Base-by-base conservation (phyloP, 75 land plant species). In the Selaginella moellendorffii region DNA sequence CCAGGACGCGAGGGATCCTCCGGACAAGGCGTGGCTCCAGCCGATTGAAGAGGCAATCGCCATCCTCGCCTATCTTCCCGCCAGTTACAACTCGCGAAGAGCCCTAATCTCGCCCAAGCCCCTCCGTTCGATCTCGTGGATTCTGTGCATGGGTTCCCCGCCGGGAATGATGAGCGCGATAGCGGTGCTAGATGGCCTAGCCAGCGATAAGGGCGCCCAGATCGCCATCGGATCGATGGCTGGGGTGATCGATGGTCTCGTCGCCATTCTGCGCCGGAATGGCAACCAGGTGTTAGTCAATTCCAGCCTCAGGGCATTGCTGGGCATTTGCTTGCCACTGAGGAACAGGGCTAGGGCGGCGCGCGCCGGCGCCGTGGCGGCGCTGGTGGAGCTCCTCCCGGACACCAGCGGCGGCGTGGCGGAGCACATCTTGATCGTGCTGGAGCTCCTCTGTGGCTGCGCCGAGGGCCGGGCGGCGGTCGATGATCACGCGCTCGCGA, bases 381-480 rank as follows among this genome's bases (percentile, higher is more conserved):
- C 59, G n/a, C 19, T 56, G 59, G 59, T 56, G 8, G 59, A 56
- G 24, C 21, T 56, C 8, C 23, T 56, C 9, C 21, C 23, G 25
- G 24, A 78, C 24, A 63, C 78, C 2, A 53, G 26, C 56, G 59
- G 59, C 23, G 59, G 59, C 2, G 59, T 56, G 5, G 59, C 59
- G 24, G 59, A 56, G 24, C 59, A 56, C 24, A 56, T 56, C 19
- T n/a, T 56, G 59, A 25, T 24, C 9, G 24, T 56, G 8, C 59
- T 56, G 9, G 59, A 56, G 59, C 59, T 56, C 24, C 8, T 56
- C 8, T 56, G 59, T 24, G 59, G 59, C n/a, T 56, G 59, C 19
- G 2, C 21, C 24, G n/a, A 56, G 24, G 59, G 25, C 8, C 5
- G 59, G n/a, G 24, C 24, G 24, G 59, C 59, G 24, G n/a, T 56